A percentile compares a stretch with the other conserved stretches of the same genome.
Conservation (phyloP, 306 rosid species). For the Cucumis cinereus region DNA sequence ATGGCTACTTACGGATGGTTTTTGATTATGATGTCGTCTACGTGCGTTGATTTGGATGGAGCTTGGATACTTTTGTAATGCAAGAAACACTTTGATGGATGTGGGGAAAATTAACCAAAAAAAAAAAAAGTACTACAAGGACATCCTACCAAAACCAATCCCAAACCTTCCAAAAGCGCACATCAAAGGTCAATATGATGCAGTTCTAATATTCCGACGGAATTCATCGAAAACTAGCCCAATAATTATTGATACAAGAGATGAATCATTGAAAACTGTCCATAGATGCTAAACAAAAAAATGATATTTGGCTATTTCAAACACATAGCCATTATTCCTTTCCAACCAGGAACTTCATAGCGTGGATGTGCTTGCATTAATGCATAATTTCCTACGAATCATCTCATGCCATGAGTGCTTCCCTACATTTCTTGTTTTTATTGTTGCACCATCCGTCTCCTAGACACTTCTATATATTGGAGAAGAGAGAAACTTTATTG, state of each 20-base stretch:
- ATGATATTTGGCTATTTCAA: neutral
- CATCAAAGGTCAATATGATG: neutral
- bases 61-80: neutral
- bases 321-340: neutral
- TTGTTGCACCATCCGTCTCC: neutral
- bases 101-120: neutral
- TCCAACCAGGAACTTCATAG: neutral
- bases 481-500: neutral
- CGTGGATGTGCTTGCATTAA: neutral
- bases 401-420: neutral
- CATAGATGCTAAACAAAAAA: neutral
- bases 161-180: neutral
- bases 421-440: neutral
- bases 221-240: neutral
- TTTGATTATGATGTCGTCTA: neutral
- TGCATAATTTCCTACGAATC: neutral
- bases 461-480: neutral
- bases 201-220: neutral
- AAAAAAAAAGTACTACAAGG: neutral
- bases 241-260: neutral
- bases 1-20: too few relatives aligned
- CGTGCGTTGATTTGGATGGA: neutral
- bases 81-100: neutral
- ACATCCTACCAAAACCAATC: neutral
- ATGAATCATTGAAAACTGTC: neutral